Percentiles rank a stretch among this genome's conserved stretches.
Evolutionary conservation across 2,329 filamentous ascomycete genomes (phyloP).

Genomic region (Fusarium sp.): DNA sequence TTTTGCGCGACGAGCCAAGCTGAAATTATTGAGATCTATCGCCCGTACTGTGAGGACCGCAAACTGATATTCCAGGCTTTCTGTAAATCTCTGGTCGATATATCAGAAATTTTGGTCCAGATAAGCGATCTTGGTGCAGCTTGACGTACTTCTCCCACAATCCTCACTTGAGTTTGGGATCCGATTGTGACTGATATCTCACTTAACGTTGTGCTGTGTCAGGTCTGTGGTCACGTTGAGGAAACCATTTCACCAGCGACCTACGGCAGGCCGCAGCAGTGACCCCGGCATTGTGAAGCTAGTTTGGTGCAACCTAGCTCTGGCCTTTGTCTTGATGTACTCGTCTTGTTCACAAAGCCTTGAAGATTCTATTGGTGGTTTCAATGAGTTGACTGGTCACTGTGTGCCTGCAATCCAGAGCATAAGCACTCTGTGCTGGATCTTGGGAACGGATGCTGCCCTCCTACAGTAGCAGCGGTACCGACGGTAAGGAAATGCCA

Average conservation of each 20-base stretch:
- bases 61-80: neutral
- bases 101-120: slow-evolving; percentile 8
- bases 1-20: neutral
- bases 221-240: slow-evolving; percentile 9
- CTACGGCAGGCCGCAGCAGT: slow-evolving; percentile 28
- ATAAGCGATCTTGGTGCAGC: neutral
- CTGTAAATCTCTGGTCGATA: slow-evolving; percentile 1
- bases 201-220: slow-evolving; percentile 27
- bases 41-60: neutral
- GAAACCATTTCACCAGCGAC: slow-evolving; percentile 9
- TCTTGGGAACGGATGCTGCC: slow-evolving; percentile 19
- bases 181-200: slow-evolving; percentile 17
- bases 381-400: slow-evolving; percentile 7
- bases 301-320: neutral
- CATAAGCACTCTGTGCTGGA: slow-evolving; percentile 23
- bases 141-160: neutral
- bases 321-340: neutral
- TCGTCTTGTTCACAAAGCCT: neutral
- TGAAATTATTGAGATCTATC: neutral
- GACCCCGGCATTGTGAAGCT: slow-evolving; percentile 8
- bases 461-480: neutral
- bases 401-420: slow-evolving; percentile 9
- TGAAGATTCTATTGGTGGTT: neutral
- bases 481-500: slow-evolving; percentile 21
- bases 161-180: neutral